Evolutionary conservation across 345 rosid species (phyloP).

Genomic region (Arabis hirsuta): DNA sequence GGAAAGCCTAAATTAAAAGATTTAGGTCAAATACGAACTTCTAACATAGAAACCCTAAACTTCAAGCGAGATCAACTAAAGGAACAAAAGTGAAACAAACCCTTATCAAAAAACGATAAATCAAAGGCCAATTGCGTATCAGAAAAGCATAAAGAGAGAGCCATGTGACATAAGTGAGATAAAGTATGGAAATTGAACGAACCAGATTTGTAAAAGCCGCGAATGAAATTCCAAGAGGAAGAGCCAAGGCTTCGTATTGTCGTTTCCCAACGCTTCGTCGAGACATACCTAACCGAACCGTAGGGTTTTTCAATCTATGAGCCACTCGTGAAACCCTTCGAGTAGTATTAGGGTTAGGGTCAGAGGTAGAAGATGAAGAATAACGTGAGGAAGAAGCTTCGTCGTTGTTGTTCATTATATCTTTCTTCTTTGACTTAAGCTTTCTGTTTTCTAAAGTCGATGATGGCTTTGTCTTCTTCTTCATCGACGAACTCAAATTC

Average conservation of each 20-base stretch:
- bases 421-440: conserved; percentile 5
- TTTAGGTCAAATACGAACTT: background rate
- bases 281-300: conserved; percentile 40
- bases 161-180: background rate
- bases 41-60: too few species aligned
- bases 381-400: conserved; percentile 26
- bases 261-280: conserved; percentile 34
- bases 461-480: conserved; percentile 39
- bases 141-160: background rate
- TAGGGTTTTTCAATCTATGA: conserved; percentile 44
- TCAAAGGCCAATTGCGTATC: too few species aligned
- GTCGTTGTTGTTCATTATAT: background rate
- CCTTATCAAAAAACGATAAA: too few species aligned
- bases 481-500: background rate
- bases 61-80: too few species aligned
- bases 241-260: conserved; percentile 61
- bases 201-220: conserved; percentile 84
- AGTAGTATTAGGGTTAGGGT: conserved; percentile 23
- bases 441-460: conserved; percentile 6
- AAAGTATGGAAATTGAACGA: conserved; percentile 22
- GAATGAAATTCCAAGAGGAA: conserved; percentile 81
- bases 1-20: conserved; percentile 14
- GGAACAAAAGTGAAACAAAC: too few species aligned
- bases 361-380: conserved; percentile 43
- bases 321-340: conserved; percentile 38